Percentiles rank a stretch among this genome's conserved stretches.
Evolutionary conservation across 1,284 basidiomycete genomes (phyloP).

Genomic region (Cutaneotrichosporon mucoides): DNA sequence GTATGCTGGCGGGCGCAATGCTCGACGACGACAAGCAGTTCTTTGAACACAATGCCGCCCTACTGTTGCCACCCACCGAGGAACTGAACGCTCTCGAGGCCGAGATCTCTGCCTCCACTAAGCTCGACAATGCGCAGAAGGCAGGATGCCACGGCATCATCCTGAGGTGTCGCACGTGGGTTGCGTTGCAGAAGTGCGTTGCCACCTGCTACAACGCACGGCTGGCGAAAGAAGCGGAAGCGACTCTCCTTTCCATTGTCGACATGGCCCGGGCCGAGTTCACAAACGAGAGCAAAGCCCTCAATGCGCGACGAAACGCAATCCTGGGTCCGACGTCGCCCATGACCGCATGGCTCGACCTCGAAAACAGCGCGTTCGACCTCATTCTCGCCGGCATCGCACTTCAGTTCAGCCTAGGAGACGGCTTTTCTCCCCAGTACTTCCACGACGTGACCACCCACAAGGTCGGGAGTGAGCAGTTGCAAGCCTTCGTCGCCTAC

Average conservation of each 20-base stretch:
- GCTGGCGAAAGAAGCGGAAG: not conserved
- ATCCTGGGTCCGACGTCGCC: not conserved
- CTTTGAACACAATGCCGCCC: not conserved
- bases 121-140: conserved; percentile 17
- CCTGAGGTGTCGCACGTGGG: conserved; percentile 1
- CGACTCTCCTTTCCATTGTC: not conserved
- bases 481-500: conserved; percentile 5
- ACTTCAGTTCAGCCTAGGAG: conserved; percentile 1
- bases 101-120: not conserved
- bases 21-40: no score
- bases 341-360: conserved; percentile 4
- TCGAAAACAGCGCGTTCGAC: conserved; percentile 4
- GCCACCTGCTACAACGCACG: not conserved
- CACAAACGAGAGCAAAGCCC: conserved; percentile 1
- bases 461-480: not conserved
- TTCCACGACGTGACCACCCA: conserved; percentile 1
- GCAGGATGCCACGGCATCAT: conserved; percentile 1
- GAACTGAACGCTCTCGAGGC: conserved; percentile 1
- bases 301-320: not conserved
- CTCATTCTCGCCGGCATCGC: not conserved
- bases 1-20: no score
- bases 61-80: not conserved
- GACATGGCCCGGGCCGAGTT: conserved; percentile 1
- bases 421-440: conserved; percentile 4
- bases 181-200: not conserved